Conservation (phyloP, 306 rosid genomes). For the Trifolium dubium region DNA sequence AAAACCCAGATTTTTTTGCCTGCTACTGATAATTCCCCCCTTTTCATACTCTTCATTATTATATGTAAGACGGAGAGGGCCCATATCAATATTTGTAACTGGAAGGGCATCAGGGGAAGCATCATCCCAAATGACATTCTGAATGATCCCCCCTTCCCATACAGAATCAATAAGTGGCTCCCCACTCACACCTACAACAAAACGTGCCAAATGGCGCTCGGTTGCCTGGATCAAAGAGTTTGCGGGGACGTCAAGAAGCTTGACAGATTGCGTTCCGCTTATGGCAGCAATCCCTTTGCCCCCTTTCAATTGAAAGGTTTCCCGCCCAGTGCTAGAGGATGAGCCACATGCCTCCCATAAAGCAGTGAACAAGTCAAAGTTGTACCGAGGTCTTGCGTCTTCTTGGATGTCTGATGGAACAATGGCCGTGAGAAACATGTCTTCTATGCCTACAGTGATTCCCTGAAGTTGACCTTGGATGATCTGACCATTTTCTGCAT, state of each 20-base stretch:
- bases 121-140: constrained; percentile 76
- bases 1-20: constrained; percentile 71
- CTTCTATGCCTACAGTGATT: constrained; percentile 84
- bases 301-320: constrained; percentile 82
- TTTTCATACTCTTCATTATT: constrained; percentile 55
- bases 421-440: constrained; percentile 87
- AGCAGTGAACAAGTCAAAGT: constrained; percentile 73
- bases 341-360: constrained; percentile 96
- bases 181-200: constrained; percentile 81
- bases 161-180: constrained; percentile 70
- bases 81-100: constrained; percentile 47
- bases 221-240: constrained; percentile 71
- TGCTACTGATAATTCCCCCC: constrained; percentile 44
- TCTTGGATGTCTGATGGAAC: constrained; percentile 63
- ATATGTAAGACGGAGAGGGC: constrained; percentile 82
- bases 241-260: constrained; percentile 79
- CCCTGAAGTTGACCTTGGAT: constrained; percentile 84
- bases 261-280: constrained; percentile 86
- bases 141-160: constrained; percentile 71
- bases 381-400: constrained; percentile 59
- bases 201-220: constrained; percentile 72
- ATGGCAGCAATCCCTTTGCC: constrained; percentile 89
- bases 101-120: constrained; percentile 49
- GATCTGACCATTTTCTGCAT: constrained; percentile 79
- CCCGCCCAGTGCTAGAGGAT: constrained; percentile 77